phyloP scores from a whole-genome alignment of 495 filamentous ascomycete genomes.

The Neurospora sp. region DNA sequence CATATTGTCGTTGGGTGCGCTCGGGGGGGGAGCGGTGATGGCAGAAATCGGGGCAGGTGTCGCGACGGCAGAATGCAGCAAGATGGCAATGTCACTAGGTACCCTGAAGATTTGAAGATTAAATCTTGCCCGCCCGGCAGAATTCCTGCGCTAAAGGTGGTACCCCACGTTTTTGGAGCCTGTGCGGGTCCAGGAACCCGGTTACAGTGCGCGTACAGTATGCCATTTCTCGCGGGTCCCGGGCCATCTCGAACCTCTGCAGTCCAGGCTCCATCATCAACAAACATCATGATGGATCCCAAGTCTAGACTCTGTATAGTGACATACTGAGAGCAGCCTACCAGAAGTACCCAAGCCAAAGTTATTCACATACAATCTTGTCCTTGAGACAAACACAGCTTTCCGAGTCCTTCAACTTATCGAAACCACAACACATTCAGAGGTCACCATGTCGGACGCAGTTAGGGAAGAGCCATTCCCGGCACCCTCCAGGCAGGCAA shows the following conservation, averaged over 20 bases:
- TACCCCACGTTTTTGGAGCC: neutral
- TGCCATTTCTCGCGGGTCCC: neutral
- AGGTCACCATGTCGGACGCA: slow-evolving; percentile 13
- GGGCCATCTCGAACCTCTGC: neutral
- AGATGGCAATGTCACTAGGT: neutral
- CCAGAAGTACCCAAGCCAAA: neutral
- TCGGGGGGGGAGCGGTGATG: neutral
- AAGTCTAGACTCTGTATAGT: neutral
- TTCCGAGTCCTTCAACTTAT: neutral
- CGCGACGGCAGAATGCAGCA: neutral
- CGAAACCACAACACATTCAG: neutral
- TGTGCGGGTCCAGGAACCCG: neutral
- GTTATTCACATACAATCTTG: neutral
- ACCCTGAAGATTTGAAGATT: slow-evolving; percentile 1
- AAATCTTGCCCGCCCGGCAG: slow-evolving; percentile 42
- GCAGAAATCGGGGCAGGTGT: neutral
- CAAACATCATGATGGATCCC: neutral
- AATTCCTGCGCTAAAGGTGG: slow-evolving; percentile 20
- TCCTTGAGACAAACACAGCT: neutral
- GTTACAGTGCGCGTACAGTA: neutral
- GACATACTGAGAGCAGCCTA: neutral
- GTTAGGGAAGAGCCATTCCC: slow-evolving; percentile 52
- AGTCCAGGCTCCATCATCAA: neutral
- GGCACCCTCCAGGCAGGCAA: slow-evolving; percentile 56
- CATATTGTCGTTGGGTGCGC: slow-evolving; percentile 18